phyloP scores from a whole-genome alignment of 768 basidiomycete genomes.

The Mycena polygramma region DNA sequence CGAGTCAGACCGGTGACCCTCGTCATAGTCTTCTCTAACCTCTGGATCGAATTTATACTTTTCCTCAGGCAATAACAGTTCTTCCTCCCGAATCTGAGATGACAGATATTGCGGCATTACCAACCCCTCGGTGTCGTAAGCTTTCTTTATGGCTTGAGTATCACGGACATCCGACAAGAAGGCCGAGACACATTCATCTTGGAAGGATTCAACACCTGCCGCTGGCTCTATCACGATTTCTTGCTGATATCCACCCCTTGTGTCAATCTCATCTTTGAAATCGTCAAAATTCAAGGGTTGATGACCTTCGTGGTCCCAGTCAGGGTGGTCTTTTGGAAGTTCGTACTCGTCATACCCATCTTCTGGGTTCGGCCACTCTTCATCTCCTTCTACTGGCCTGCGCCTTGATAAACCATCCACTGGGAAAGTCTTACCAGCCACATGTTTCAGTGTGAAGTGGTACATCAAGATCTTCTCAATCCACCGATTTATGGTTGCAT shows the following conservation, averaged over 20 bases:
- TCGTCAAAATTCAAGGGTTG: constrained; percentile 28
- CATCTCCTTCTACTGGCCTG: constrained; percentile 31
- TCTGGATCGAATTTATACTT: too few relatives aligned
- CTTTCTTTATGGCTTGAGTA: too few relatives aligned
- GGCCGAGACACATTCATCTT: too few relatives aligned
- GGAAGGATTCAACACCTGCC: too few relatives aligned
- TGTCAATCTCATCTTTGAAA: constrained; percentile 18
- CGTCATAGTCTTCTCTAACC: too few relatives aligned
- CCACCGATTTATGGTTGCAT: constrained; percentile 39
- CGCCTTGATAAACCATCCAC: constrained; percentile 49
- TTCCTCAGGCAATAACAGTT: too few relatives aligned
- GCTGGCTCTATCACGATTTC: neutral
- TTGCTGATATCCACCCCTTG: constrained; percentile 12
- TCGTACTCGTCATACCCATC: neutral
- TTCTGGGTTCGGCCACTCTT: neutral
- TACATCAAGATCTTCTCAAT: constrained; percentile 20
- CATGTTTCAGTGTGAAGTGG: neutral
- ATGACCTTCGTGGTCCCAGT: neutral
- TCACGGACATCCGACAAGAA: too few relatives aligned
- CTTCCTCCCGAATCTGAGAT: too few relatives aligned
- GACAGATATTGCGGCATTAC: too few relatives aligned
- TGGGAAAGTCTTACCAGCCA: neutral
- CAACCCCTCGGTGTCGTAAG: too few relatives aligned
- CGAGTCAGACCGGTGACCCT: too few relatives aligned
- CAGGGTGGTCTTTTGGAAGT: neutral